phyloP scores from a whole-genome alignment of 768 basidiomycete genomes.

The Boletus rubroflammeus region DNA sequence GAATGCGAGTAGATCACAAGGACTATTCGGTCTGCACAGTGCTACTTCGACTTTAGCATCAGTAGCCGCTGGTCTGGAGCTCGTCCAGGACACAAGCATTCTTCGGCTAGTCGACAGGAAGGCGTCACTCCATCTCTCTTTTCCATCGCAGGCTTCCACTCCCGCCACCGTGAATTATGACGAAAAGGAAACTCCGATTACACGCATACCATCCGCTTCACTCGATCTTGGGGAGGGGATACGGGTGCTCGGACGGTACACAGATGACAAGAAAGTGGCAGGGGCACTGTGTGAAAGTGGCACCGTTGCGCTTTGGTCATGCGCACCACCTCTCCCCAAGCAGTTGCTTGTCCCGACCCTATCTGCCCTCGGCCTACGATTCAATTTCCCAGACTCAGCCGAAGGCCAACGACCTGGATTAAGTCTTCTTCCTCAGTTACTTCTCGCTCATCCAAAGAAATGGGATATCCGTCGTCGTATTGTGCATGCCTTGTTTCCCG shows the following conservation, averaged over 20 bases:
- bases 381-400: neutral
- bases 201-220: constrained; percentile 14
- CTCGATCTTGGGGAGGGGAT: constrained; percentile 17
- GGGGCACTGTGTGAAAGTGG: constrained; percentile 26
- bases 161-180: constrained; percentile 8
- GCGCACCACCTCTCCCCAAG: constrained; percentile 23
- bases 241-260: constrained; percentile 19
- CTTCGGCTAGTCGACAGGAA: constrained; percentile 27
- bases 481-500: constrained; percentile 18
- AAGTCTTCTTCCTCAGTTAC: constrained; percentile 26
- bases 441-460: constrained; percentile 25
- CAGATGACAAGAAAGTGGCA: constrained; percentile 15
- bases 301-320: constrained; percentile 29
- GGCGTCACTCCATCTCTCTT: constrained; percentile 25
- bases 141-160: constrained; percentile 16
- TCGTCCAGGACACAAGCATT: constrained; percentile 26
- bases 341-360: constrained; percentile 21
- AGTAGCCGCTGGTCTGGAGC: constrained; percentile 28
- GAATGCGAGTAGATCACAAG: constrained; percentile 50
- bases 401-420: neutral
- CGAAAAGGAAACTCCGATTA: neutral
- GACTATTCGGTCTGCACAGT: constrained; percentile 31
- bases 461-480: constrained; percentile 18
- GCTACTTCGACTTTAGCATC: constrained; percentile 41
- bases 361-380: constrained; percentile 26